Evolutionary conservation across 768 basidiomycete genomes (phyloP), one percentile per base, ranked within the genome.

Genomic region (Basidioascus undulatus): DNA sequence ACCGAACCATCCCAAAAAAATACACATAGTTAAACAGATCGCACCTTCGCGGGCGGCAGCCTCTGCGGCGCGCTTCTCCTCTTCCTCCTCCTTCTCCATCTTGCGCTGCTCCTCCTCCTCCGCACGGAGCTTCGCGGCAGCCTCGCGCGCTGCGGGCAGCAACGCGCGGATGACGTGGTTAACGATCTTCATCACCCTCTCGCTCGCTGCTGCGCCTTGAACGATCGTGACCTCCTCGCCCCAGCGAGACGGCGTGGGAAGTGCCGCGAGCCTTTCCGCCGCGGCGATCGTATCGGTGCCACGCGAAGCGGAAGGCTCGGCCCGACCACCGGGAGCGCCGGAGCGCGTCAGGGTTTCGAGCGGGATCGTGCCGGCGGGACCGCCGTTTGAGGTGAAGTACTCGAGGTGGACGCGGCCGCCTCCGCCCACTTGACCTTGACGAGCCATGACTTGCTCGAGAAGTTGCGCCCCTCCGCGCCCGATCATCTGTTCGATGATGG

Each of bases 211-310:
- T 47, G 72, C 72, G 13, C 78, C 75, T 43, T 83, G 74, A 19
- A 80, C 59, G 25, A 80, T 72, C 52, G 77, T 80, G 45, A 70
- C 72, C 56, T 89, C 86, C 53, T 89, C 84, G 1, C 69, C 62
- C 87, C 87, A 94, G 43, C 87, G 70, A 51, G 82, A 78, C 24
- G 74, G 54, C 1, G 86, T 89, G 9, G 78, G 64, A 41, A 81
- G 59, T 2, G 84, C 82, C 25, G 78, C 73, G 37, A 83, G 74
- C n/a, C n/a, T n/a, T n/a, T n/a, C n/a, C n/a, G n/a, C n/a, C n/a
- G n/a, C n/a, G n/a, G n/a, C n/a, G n/a, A n/a, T n/a, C n/a, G n/a
- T n/a, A n/a, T n/a, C n/a, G n/a, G n/a, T n/a, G n/a, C n/a, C n/a
- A n/a, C n/a, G n/a, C n/a, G n/a, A n/a, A n/a, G n/a, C n/a, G n/a